phyloP scores from a whole-genome alignment of 768 basidiomycete genomes.

The Piloderma croceum region DNA sequence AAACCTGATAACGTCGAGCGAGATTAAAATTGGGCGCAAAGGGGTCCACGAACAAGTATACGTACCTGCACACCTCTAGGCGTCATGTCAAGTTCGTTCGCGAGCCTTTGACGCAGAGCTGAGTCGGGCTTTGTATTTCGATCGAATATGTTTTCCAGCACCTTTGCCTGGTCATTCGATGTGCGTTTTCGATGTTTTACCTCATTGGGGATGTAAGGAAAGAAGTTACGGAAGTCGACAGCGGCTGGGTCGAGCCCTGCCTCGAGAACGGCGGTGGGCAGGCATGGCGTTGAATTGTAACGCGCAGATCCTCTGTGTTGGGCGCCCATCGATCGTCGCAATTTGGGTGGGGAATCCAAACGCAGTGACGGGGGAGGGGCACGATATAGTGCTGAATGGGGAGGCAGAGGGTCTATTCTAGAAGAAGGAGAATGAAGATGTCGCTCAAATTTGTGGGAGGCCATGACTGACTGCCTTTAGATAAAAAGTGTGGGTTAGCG shows the following conservation, averaged over 20 bases:
- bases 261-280: slow-evolving; percentile 1
- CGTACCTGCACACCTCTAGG: slow-evolving; percentile 91
- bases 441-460: too few relatives aligned
- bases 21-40: slow-evolving; percentile 8
- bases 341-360: too few relatives aligned
- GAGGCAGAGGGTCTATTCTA: too few relatives aligned
- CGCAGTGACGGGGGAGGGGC: too few relatives aligned
- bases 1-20: slow-evolving; percentile 52
- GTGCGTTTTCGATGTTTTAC: slow-evolving; percentile 94
- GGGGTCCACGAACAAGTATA: slow-evolving; percentile 2
- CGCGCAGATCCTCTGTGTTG: too few relatives aligned
- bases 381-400: too few relatives aligned
- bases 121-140: slow-evolving; percentile 90
- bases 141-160: slow-evolving; percentile 83
- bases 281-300: too few relatives aligned
- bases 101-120: slow-evolving; percentile 69
- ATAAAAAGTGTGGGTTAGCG: too few relatives aligned
- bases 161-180: slow-evolving; percentile 79
- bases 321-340: too few relatives aligned
- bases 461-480: too few relatives aligned
- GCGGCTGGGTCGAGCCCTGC: slow-evolving; percentile 58
- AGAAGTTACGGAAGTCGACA: slow-evolving; percentile 79
- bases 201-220: slow-evolving; percentile 85
- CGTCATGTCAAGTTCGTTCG: slow-evolving; percentile 83
- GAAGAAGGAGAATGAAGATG: too few relatives aligned